Evolutionary conservation across 208 protist species (phyloP).

Genomic region (Acanthamoeba sp.): DNA sequence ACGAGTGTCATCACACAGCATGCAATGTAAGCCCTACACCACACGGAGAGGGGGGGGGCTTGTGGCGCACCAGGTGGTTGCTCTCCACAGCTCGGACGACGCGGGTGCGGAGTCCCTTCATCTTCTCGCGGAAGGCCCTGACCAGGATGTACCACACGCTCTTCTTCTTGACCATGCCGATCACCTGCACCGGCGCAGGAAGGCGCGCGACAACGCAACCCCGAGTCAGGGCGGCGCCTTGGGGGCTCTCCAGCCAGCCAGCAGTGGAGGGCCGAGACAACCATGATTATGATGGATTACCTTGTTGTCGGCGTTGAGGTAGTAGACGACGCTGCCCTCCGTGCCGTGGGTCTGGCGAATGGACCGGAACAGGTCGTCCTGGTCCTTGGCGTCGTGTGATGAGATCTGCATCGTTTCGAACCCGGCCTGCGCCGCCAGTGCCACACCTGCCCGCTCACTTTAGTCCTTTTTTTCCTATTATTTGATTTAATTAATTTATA

Average conservation of each 20-base stretch:
- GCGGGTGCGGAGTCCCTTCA: not conserved
- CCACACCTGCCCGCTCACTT: not conserved
- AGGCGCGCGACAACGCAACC: too few relatives aligned
- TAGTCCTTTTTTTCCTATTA: too few relatives aligned
- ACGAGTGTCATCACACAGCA: too few relatives aligned
- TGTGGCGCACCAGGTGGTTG: not conserved
- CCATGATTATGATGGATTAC: too few relatives aligned
- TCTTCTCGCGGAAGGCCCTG: constrained; percentile 2
- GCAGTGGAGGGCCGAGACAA: not conserved
- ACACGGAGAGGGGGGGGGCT: too few relatives aligned
- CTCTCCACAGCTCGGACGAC: not conserved
- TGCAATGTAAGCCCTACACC: too few relatives aligned
- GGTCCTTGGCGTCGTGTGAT: not conserved
- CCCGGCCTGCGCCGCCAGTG: not conserved
- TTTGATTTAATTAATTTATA: not conserved
- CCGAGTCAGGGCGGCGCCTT: too few relatives aligned
- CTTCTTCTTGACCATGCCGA: constrained; percentile 46
- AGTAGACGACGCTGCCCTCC: constrained; percentile 44
- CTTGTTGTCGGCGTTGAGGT: constrained; percentile 3
- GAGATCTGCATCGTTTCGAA: constrained; percentile 16
- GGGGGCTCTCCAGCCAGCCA: too few relatives aligned
- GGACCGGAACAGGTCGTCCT: not conserved
- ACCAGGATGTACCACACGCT: constrained; percentile 49
- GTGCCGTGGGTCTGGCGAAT: constrained; percentile 8
- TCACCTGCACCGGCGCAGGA: not conserved